These are phyloP conservation scores for Pythium pyrilobum DNA, from an alignment of 352 stramenopile species.

Conservation along the genomic window DNA sequence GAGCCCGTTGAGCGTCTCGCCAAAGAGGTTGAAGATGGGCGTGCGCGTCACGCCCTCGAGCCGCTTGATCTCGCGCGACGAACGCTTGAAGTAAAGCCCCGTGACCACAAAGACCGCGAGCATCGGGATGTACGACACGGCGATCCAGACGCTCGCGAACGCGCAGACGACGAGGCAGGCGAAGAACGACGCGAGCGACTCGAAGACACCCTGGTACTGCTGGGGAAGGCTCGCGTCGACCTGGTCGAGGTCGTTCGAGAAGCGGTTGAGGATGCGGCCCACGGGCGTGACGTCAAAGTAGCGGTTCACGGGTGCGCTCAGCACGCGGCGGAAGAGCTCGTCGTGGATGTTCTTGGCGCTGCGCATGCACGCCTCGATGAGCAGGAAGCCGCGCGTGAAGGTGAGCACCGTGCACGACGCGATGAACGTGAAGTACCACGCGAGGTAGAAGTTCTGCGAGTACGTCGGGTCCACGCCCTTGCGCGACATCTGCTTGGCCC, in stretches of 20 bases:
- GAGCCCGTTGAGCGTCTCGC: conserved; percentile 90
- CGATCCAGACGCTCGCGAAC: conserved; percentile 29
- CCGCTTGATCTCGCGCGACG: conserved; percentile 87
- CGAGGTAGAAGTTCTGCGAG: neutral
- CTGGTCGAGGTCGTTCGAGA: conserved; percentile 55
- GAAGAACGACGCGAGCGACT: conserved; percentile 21
- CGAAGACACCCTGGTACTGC: conserved; percentile 33
- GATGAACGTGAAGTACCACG: conserved; percentile 37
- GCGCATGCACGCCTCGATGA: conserved; percentile 31
- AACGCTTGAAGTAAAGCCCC: conserved; percentile 80
- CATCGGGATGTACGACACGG: conserved; percentile 47
- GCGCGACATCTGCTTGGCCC: conserved; percentile 17
- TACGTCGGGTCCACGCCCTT: neutral
- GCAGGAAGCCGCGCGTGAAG: conserved; percentile 20
- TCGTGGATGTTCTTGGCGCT: conserved; percentile 32
- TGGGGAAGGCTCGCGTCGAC: conserved; percentile 32
- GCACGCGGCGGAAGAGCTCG: conserved; percentile 33
- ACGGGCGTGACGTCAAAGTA: conserved; percentile 68
- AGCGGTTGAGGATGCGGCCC: conserved; percentile 56
- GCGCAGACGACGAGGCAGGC: conserved; percentile 28
- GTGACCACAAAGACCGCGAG: conserved; percentile 32
- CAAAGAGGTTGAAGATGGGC: conserved; percentile 91
- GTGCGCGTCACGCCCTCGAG: conserved; percentile 86
- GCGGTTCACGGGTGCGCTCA: conserved; percentile 40
- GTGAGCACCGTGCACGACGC: conserved; percentile 17